Evolutionary conservation across 2,329 filamentous ascomycete genomes (phyloP).

Genomic region (Myriosclerotinia curreyana): DNA sequence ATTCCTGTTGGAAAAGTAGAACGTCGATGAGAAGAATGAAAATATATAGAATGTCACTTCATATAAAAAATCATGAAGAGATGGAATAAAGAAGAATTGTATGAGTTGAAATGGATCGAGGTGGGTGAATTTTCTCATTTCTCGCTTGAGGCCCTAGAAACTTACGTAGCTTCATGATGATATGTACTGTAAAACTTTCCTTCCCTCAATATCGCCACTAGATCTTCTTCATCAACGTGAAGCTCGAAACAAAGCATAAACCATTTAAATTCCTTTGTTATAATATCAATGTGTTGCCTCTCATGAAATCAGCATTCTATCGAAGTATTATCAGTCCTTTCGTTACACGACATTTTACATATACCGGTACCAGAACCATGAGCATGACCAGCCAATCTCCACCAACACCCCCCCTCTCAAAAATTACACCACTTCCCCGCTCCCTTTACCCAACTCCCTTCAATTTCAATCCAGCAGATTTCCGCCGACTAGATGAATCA

Average conservation of each 20-base stretch:
- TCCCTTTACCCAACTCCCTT: conserved; percentile 30
- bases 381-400: conserved; percentile 1
- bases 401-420: background rate
- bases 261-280: background rate
- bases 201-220: too few species aligned
- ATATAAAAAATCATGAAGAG: too few species aligned
- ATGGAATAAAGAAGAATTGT: too few species aligned
- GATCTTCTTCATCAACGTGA: background rate
- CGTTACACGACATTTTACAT: background rate
- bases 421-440: conserved; percentile 28
- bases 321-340: background rate
- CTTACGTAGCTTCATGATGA: too few species aligned
- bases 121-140: too few species aligned
- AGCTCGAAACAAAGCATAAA: background rate
- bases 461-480: conserved; percentile 25
- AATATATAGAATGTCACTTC: too few species aligned
- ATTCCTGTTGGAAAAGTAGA: too few species aligned
- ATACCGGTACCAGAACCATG: conserved; percentile 9
- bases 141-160: too few species aligned
- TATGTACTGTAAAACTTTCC: too few species aligned
- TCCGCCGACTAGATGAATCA: conserved; percentile 30
- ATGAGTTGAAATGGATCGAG: too few species aligned
- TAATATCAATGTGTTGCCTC: background rate
- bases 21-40: too few species aligned
- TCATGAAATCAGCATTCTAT: background rate